A percentile compares a stretch with the other conserved stretches of the same genome.
These are phyloP conservation scores for Alternaria gansuensis DNA, from an alignment of 2,329 filamentous ascomycete genomes.

Conservation along the genomic window DNA sequence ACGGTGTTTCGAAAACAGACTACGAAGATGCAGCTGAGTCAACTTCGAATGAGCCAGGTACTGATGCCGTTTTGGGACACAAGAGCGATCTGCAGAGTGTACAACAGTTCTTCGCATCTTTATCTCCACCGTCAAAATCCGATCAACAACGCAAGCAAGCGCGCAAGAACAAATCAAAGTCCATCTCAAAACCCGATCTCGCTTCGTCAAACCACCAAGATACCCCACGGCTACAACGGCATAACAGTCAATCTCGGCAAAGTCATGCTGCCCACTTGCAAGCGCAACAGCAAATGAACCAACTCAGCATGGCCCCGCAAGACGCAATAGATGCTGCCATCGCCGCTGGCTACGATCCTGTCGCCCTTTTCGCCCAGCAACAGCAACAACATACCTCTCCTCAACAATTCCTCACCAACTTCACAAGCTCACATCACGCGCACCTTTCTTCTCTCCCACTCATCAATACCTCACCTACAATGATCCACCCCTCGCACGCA, in stretches of 20 bases:
- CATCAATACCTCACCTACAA: conserved; percentile 45
- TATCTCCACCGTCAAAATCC: conserved; percentile 68
- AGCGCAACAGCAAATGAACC: conserved; percentile 43
- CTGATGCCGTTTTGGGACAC: conserved; percentile 89
- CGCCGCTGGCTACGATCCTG: conserved; percentile 41
- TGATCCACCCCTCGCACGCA: conserved; percentile 42
- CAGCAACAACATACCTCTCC: conserved; percentile 36
- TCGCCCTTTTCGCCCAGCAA: conserved; percentile 39
- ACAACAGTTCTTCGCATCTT: conserved; percentile 88
- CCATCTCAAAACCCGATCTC: conserved; percentile 42
- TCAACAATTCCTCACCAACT: conserved; percentile 58
- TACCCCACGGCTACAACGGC: conserved; percentile 32
- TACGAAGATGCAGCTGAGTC: conserved; percentile 77
- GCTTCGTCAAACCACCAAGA: conserved; percentile 38
- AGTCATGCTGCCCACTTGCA: conserved; percentile 39
- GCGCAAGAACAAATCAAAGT: conserved; percentile 56
- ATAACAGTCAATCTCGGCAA: conserved; percentile 35
- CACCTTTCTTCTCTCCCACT: conserved; percentile 52
- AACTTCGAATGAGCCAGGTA: conserved; percentile 76
- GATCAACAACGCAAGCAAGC: conserved; percentile 60
- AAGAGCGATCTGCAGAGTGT: conserved; percentile 92
- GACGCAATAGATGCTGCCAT: conserved; percentile 41
- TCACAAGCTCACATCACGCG: conserved; percentile 50
- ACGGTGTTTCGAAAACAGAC: conserved; percentile 85
- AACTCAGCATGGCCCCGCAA: conserved; percentile 44